Evolutionary conservation across 345 rosid genomes (phyloP), one percentile per base, ranked within the genome.

Genomic region (Ricinus communis): DNA sequence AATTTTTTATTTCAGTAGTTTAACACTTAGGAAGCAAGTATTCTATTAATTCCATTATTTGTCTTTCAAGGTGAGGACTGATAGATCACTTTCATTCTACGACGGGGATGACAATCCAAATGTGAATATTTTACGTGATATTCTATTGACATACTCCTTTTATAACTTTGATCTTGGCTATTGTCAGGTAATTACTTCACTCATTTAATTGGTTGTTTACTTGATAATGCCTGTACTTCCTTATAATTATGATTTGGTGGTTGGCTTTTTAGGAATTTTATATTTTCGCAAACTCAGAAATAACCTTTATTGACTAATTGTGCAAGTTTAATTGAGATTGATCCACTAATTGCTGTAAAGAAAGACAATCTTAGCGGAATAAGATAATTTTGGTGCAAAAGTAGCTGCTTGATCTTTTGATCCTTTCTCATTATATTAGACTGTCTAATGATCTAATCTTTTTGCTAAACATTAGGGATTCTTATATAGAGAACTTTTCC

Each of bases 141-240:
- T 91, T 84, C 79, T 93, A 8, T 76, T 93, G 87, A 88, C 97
- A 0, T 96, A 91, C 73, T 96, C 97, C 63, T 93, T 96, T 83
- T 96, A 93, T 83, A 93, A 93, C 68, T 96, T 96, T 45, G 99
- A 96, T 81, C 94, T 96, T 52, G 97, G 99, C 67, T 96, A 96
- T 82, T 93, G 99, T 83, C 99, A 96, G 97, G 99, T 93, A 81
- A 76, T 71, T 65, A 31, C 71, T 67, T 70, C 66, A 66, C 59
- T 49, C 19, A 18, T 9, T 71, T 25, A 14, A 69, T 4, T 59
- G 25, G 13, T 27, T 45, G 40, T 21, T 45, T 27, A 16, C 5
- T 12, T 30, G 30, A 65, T 25, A 27, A 16, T 70, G 24, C 27
- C n/a, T 47, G 11, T 58, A 52, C 31, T 70, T 49, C 33, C 43